Conservation (phyloP, 371 early-diverging fungal species). For the Syncephalis fuscata region DNA sequence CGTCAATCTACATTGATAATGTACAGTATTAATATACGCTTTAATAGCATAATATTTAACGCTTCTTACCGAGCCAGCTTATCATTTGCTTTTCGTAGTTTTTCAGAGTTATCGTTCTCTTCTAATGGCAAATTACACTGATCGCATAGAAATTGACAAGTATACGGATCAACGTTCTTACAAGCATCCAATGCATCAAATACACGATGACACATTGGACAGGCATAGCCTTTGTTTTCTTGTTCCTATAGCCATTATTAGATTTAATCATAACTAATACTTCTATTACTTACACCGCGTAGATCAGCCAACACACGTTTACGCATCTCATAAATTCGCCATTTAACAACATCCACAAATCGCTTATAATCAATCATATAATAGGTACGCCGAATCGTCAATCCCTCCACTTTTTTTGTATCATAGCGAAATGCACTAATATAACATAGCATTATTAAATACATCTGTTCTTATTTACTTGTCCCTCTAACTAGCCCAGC, state of each 20-base stretch:
- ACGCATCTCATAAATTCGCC: constrained; percentile 75
- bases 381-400: constrained; percentile 49
- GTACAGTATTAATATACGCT: too few species aligned
- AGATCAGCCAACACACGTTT: constrained; percentile 47
- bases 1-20: constrained; percentile 30
- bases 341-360: constrained; percentile 86
- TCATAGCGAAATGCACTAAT: background rate
- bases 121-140: constrained; percentile 33
- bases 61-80: constrained; percentile 11
- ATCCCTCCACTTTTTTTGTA: constrained; percentile 34
- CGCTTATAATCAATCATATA: constrained; percentile 84
- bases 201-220: constrained; percentile 33
- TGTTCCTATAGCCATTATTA: constrained; percentile 22
- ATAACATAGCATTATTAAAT: background rate
- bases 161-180: constrained; percentile 23
- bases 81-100: constrained; percentile 23
- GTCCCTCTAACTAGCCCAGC: constrained; percentile 2
- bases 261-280: background rate
- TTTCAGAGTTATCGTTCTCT: constrained; percentile 48
- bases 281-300: constrained; percentile 25
- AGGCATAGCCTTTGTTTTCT: constrained; percentile 54
- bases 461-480: background rate
- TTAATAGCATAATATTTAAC: too few species aligned
- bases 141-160: constrained; percentile 38
- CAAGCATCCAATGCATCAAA: constrained; percentile 37